Evolutionary conservation across 2,329 filamentous ascomycete species (phyloP).

Genomic region (Pseudovirgaria hyperparasitica): DNA sequence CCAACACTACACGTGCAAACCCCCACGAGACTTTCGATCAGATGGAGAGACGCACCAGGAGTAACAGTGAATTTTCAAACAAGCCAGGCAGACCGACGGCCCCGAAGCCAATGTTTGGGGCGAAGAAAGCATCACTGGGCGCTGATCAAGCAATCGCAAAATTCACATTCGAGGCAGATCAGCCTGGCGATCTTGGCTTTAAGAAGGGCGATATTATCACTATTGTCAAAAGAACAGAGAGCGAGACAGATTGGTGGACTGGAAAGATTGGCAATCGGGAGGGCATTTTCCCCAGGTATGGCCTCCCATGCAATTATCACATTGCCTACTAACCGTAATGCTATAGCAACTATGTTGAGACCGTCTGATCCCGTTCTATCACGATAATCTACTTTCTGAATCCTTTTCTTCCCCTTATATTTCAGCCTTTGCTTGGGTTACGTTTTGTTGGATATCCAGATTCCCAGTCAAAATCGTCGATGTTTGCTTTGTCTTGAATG

Average conservation of each 20-base stretch:
- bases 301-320: conserved; percentile 2
- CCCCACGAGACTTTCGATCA: conserved; percentile 37
- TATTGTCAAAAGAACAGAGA: conserved; percentile 87
- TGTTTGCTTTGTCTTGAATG: no score
- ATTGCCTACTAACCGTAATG: conserved; percentile 3
- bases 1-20: conserved; percentile 40
- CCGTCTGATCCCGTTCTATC: conserved; percentile 9
- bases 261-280: conserved; percentile 73
- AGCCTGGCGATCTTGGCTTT: conserved; percentile 84
- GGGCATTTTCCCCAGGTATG: conserved; percentile 81
- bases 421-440: no score
- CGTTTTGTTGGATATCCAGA: no score
- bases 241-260: conserved; percentile 95
- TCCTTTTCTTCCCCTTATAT: no score
- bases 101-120: conserved; percentile 73
- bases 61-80: conserved; percentile 35
- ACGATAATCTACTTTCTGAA: no score
- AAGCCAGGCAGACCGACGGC: conserved; percentile 71
- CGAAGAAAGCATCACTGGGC: conserved; percentile 31
- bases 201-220: conserved; percentile 97
- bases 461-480: no score
- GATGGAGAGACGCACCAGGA: conserved; percentile 21
- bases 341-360: conserved; percentile 28
- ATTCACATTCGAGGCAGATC: conserved; percentile 89
- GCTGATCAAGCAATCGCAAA: conserved; percentile 78